Conservation (phyloP, 176 grass and related monocot species). For the Avena eriantha region DNA sequence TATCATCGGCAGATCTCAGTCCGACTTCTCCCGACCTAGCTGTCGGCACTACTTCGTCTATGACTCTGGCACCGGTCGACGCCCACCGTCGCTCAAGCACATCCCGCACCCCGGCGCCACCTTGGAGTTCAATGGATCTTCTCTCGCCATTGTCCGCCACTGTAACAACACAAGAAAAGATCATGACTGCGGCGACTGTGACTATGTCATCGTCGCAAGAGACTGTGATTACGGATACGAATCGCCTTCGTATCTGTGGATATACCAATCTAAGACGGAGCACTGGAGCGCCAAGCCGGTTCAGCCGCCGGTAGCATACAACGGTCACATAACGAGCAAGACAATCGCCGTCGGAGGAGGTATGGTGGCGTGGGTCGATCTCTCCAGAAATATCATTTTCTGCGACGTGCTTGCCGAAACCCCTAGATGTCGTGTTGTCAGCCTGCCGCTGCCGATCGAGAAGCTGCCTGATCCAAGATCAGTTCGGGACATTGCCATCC, state of each 20-base stretch:
- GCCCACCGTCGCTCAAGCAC: neutral
- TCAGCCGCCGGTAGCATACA: neutral
- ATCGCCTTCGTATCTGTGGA: neutral
- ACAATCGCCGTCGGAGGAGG: neutral
- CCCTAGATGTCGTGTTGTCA: neutral
- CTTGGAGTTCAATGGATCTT: neutral
- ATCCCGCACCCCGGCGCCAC: neutral
- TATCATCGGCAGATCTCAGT: neutral
- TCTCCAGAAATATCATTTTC: neutral
- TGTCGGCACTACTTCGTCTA: neutral
- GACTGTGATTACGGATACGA: neutral
- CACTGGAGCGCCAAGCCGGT: neutral
- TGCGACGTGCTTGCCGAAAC: neutral
- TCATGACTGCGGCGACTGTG: neutral
- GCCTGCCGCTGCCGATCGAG: neutral
- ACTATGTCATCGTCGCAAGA: neutral
- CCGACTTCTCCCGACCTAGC: neutral
- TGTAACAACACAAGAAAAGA: neutral
- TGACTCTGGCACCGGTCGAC: neutral
- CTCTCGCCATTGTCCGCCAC: neutral
- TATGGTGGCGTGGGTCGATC: neutral
- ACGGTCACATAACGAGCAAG: neutral
- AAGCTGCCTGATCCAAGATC: neutral
- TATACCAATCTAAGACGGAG: neutral
- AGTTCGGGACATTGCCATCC: neutral